Conservation (phyloP, 1,284 basidiomycete species). For the Tremellales sp. region DNA sequence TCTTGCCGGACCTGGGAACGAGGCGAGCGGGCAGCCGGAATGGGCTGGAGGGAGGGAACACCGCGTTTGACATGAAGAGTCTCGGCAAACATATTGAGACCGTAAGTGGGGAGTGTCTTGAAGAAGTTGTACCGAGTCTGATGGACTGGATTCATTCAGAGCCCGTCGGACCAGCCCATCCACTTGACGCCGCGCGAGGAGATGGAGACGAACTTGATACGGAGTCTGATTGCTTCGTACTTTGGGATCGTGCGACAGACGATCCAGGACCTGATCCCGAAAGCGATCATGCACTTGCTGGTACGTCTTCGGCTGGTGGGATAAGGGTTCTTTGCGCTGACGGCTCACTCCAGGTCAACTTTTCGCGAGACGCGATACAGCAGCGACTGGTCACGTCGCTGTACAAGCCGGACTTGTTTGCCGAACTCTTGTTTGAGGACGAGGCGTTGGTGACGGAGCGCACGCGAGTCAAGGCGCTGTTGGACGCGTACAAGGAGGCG, state of each 20-base stretch:
- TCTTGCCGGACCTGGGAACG: slow-evolving; percentile 46
- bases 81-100: slow-evolving; percentile 92
- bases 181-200: slow-evolving; percentile 76
- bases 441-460: slow-evolving; percentile 91
- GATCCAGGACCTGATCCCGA: slow-evolving; percentile 95
- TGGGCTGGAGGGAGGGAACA: slow-evolving; percentile 72
- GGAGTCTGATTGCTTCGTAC: slow-evolving; percentile 90
- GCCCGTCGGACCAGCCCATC: slow-evolving; percentile 57
- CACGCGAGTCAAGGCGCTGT: slow-evolving; percentile 83
- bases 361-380: slow-evolving; percentile 93
- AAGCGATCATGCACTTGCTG: slow-evolving; percentile 81
- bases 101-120: slow-evolving; percentile 54
- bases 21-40: slow-evolving; percentile 29
- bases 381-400: slow-evolving; percentile 86
- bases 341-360: slow-evolving; percentile 67
- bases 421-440: slow-evolving; percentile 90
- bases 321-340: not conserved
- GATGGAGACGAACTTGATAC: slow-evolving; percentile 93
- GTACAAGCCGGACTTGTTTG: slow-evolving; percentile 92
- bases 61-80: slow-evolving; percentile 98
- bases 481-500: slow-evolving; percentile 96
- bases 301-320: slow-evolving; percentile 19
- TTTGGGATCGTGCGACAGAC: slow-evolving; percentile 94
- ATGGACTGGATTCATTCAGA: slow-evolving; percentile 45
- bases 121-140: not conserved